Evolutionary conservation across 2,329 filamentous ascomycete species (phyloP).

Genomic region (Huntiella abstrusa): DNA sequence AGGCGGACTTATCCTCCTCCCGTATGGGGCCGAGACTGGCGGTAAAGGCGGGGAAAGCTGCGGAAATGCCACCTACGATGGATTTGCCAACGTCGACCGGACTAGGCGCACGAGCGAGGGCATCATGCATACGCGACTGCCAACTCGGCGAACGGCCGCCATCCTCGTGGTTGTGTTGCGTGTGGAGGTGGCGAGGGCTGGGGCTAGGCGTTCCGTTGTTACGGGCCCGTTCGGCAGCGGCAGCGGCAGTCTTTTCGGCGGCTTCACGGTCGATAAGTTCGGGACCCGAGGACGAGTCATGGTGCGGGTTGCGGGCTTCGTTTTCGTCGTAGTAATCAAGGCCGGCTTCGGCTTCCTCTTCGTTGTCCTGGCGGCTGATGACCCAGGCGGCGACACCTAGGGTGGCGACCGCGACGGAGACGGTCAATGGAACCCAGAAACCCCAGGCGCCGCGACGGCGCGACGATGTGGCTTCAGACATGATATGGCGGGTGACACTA

Average conservation of each 20-base stretch:
- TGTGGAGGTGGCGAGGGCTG: neutral
- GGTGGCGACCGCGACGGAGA: conserved; percentile 76
- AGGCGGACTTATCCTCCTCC: conserved; percentile 65
- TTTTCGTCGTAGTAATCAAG: conserved; percentile 28
- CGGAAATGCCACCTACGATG: conserved; percentile 63
- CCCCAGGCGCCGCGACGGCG: conserved; percentile 46
- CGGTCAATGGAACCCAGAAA: conserved; percentile 75
- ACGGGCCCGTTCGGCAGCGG: neutral
- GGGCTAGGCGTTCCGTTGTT: neutral
- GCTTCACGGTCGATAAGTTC: conserved; percentile 5
- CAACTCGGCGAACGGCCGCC: conserved; percentile 30
- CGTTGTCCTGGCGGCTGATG: conserved; percentile 73
- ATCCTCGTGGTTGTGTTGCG: conserved; percentile 12
- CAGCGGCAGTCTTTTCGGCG: conserved; percentile 17
- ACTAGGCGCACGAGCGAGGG: conserved; percentile 63
- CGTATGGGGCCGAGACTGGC: conserved; percentile 67
- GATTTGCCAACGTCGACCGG: conserved; percentile 69
- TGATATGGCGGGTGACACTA: neutral
- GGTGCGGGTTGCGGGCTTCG: conserved; percentile 26
- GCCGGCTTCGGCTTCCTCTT: conserved; percentile 42
- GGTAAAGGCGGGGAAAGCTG: conserved; percentile 64
- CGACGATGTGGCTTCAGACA: conserved; percentile 18
- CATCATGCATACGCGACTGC: conserved; percentile 61
- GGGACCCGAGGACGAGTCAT: neutral
- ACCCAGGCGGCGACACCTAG: conserved; percentile 78